Base-by-base conservation (phyloP, 2,329 filamentous ascomycete species). In the Fusarium irregulare region DNA sequence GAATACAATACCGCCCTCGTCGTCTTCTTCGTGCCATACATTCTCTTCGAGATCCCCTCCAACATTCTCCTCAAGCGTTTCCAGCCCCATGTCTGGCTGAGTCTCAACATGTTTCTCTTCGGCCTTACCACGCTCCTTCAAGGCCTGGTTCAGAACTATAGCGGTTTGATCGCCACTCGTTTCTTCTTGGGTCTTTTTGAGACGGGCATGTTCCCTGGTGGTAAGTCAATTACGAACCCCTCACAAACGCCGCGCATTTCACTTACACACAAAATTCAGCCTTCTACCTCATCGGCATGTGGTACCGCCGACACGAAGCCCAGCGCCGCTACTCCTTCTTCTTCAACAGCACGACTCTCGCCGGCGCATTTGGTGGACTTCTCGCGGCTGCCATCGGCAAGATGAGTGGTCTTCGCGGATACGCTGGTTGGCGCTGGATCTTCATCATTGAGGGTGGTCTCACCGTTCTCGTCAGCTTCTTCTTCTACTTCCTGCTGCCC, bases 271-370 rank as follows among this genome's bases (percentile, higher is more conserved):
- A 16, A 21, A 21, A 84, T 23, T 51, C 49, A 82, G 83, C 81
- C 51, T 86, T 92, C 76, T 92, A 94, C 76, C 82, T 94, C 10
- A 89, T 94, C 66, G 89, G 92, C 61, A 95, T 95, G 90, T 97
- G 92, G 94, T 99, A 98, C 75, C 90, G 91, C 64, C 89, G 95
- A 64, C 85, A 85, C 46, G 96, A 98, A 81, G 93, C 94, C 4
- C 95, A 98, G 80, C 93, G 93, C 76, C 90, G 96, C 30, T 98
- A 94, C 81, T 92, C 91, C 18, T 94, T 98, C 84, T 98, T 98
- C 85, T 98, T 98, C 84, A 90, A 88, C 75, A 93, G 87, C 28
- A 94, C 92, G 1, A 92, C 91, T 0, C 83, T 95, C 6, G 92
- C 92, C 2, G 92, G 92, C 32, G 92, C 93, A 0, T 98, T 97